Base-by-base conservation (phyloP, 805 yeast species). In the Isabelozyma pseudorhagii region DNA sequence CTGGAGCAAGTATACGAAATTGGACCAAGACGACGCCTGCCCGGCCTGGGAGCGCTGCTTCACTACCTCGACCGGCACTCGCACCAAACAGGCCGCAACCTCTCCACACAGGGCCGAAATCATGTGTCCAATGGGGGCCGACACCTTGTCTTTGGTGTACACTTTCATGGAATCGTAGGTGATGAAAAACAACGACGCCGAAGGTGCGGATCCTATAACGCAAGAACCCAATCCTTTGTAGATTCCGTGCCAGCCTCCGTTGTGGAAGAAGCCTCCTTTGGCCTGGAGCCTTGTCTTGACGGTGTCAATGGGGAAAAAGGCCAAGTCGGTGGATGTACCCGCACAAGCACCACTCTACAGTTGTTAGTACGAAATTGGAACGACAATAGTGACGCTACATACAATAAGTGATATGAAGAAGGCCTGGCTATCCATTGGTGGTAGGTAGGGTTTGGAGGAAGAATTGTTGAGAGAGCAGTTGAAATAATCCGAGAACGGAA, bases 11-110 rank as follows among this genome's bases (percentile, higher is more conserved):
- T 79, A 73, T 57, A 74, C 75, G 51, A 94, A 77, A 11, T 96
- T 87, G 44, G 81, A 81, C 66, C 76, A 75, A 8, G 97, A 89
- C 0, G 97, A 63, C 63, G 2, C 78, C 77, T 5, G 52, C 2
- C 74, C 75, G 0, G 76, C 68, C 66, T 94, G 99, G 0, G 98
- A 88, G 50, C 97, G 77, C 69, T 94, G 99, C 68, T 94, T 94
- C 58, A 94, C 83, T 25, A 94, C 96, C 64, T 94, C 99, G 0
- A 96, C 96, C 0, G 99, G 99, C 0, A 94, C 99, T 50, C 99
- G 77, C 1, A 94, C 94, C 50, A 86, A 68, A 66, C 99, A 94
- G 0, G 99, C 99, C 1, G 94, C 86, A 13, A 91, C 75, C 63
- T 94, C 99, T 50, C 99, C 99, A 11, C 84, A 61, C 1, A 96